Evolutionary conservation across 169 alveolate genomes (phyloP), one percentile per base, ranked within the genome.

Genomic region (Cystoisospora suis): DNA sequence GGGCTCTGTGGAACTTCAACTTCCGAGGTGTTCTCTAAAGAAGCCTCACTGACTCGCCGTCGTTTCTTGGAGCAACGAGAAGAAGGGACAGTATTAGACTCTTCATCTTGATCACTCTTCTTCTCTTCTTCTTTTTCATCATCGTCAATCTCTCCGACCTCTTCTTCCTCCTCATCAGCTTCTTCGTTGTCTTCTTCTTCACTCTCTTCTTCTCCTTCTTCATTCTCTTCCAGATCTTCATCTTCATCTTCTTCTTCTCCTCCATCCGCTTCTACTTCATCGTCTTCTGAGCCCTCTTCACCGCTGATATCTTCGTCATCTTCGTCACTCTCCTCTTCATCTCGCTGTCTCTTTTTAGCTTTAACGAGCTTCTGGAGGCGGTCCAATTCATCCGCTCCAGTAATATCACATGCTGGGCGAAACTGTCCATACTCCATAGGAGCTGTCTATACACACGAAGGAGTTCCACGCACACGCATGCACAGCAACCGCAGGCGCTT

Each of bases 361-460:
- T 34, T 40, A 1, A 72, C 83, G n/a, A 72, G 56, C 83, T 38
- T 34, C 45, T 40, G 83, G 58, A 72, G 83, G 40, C 27, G 6
- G 58, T 72, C 83, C 53, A 72, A 34, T 56, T 72, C 83, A 3
- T 72, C 83, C 34, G 32, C 47, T n/a, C 83, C 83, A 36, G 83
- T 27, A 17, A 72, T n/a, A 34, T 72, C 32, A 29, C 15, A 46
- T 38, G 83, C 83, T 1, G 83, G 83, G 15, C 20, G 17, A 53
- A 72, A 72, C 53, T 72, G 20, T 3, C 83, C 83, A 53, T 15
- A 53, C 23, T 53, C 65, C 23, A 53, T 12, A 12, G 12, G 29
- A 53, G 65, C 65, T 23, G 23, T 23, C 65, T 53, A 23, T 23
- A 12, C 65, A 12, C 65, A 53, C 23, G 29, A 12, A 53, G 29